Percentiles rank a stretch among this genome's conserved stretches.
Conservation (phyloP, 129 eudicot genomes). For the Pittosporum tobira region DNA sequence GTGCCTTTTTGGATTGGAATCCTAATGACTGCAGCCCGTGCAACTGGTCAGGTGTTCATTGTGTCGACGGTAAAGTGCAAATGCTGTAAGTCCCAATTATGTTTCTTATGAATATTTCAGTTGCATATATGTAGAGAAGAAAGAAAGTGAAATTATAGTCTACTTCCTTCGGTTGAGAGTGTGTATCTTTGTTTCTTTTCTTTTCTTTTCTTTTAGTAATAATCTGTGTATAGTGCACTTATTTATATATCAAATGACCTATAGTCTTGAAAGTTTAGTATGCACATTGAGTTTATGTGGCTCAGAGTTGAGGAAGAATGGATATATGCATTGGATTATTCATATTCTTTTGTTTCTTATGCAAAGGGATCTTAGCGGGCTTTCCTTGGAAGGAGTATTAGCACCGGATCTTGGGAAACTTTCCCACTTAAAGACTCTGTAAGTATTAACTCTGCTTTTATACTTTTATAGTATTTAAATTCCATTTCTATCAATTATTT, state of each 20-base stretch:
- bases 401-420: conserved; percentile 83
- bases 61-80: conserved; percentile 68
- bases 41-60: conserved; percentile 66
- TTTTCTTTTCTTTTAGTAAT: background rate
- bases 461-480: background rate
- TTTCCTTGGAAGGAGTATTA: conserved; percentile 56
- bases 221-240: background rate
- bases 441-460: conserved; percentile 30
- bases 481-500: background rate
- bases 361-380: conserved; percentile 63
- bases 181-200: background rate
- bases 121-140: background rate
- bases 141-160: background rate
- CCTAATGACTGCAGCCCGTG: conserved; percentile 50
- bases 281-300: background rate
- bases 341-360: background rate
- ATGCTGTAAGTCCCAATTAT: conserved; percentile 61
- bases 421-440: conserved; percentile 65
- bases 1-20: conserved; percentile 65
- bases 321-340: background rate
- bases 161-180: background rate
- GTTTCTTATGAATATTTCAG: background rate
- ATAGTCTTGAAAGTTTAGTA: background rate
- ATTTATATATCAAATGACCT: background rate
- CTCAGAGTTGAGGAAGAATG: background rate